Conservation (phyloP, 495 filamentous ascomycete species). For the Mytilinidion resinicola region DNA sequence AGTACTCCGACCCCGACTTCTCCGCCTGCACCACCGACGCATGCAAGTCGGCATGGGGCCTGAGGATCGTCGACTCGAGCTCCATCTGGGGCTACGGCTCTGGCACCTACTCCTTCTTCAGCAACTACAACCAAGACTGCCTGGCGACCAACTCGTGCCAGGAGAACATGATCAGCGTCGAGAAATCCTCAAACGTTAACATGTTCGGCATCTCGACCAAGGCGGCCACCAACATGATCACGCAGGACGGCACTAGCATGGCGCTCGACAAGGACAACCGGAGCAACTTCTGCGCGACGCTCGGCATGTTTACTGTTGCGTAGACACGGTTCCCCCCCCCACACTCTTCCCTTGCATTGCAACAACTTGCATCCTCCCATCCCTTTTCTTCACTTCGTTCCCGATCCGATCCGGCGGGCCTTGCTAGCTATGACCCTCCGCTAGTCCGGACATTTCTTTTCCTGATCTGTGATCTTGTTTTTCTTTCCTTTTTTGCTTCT, state of each 20-base stretch:
- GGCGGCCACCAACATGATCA: conserved; percentile 81
- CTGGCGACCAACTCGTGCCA: conserved; percentile 72
- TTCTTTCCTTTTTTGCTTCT: too few species aligned
- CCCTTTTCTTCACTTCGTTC: too few species aligned
- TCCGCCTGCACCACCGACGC: conserved; percentile 29
- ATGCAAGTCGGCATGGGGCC: conserved; percentile 50
- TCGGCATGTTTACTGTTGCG: conserved; percentile 21
- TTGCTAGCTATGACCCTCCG: too few species aligned
- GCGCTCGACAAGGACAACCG: conserved; percentile 33
- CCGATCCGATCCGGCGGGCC: too few species aligned
- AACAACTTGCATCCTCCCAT: too few species aligned
- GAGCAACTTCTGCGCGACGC: conserved; percentile 35
- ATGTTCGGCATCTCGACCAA: conserved; percentile 82
- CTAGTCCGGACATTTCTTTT: too few species aligned
- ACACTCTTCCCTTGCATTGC: too few species aligned
- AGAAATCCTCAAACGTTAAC: conserved; percentile 56
- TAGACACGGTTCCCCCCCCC: too few species aligned
- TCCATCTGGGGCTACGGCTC: conserved; percentile 33
- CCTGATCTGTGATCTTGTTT: too few species aligned
- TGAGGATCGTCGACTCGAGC: conserved; percentile 38
- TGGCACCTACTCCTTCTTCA: conserved; percentile 51
- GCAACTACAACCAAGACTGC: conserved; percentile 63
- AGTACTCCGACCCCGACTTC: conserved; percentile 38
- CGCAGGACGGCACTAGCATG: conserved; percentile 40
- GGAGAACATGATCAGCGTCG: conserved; percentile 77